A percentile compares a stretch with the other conserved stretches of the same genome.
Evolutionary conservation across 2,329 filamentous ascomycete species (phyloP).

Genomic region (Camillea tinctor): DNA sequence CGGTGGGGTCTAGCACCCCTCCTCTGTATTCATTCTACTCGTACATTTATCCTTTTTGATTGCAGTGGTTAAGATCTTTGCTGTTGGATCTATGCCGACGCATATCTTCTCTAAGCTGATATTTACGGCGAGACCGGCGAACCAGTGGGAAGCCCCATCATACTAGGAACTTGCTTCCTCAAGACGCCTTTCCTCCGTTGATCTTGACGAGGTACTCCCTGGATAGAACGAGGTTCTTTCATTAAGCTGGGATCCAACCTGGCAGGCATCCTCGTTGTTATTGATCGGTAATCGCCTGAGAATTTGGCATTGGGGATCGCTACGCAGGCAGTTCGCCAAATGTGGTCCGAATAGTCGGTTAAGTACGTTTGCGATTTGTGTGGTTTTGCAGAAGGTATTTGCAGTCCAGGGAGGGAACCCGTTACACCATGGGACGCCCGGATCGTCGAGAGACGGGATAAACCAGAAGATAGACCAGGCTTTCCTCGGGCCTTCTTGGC

Average conservation of each 20-base stretch:
- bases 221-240: constrained; percentile 87
- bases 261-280: constrained; percentile 68
- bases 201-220: constrained; percentile 72
- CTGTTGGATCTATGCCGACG: neutral
- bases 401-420: constrained; percentile 37
- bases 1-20: neutral
- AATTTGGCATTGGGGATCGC: constrained; percentile 62
- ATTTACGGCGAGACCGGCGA: constrained; percentile 20
- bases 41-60: neutral
- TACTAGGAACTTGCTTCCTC: constrained; percentile 54
- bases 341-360: constrained; percentile 71
- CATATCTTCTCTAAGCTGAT: constrained; percentile 2
- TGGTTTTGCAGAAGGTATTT: constrained; percentile 35
- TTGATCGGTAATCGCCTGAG: constrained; percentile 59
- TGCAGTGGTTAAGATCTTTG: neutral
- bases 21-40: neutral
- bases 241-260: constrained; percentile 84
- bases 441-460: constrained; percentile 60
- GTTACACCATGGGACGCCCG: constrained; percentile 54
- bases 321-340: constrained; percentile 70
- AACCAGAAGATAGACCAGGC: constrained; percentile 62
- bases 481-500: constrained; percentile 71
- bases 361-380: constrained; percentile 59
- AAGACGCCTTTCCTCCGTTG: constrained; percentile 49
- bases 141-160: constrained; percentile 30